Base-by-base conservation (phyloP, 352 stramenopile genomes). In the Globisporangium rhizosaccharum region DNA sequence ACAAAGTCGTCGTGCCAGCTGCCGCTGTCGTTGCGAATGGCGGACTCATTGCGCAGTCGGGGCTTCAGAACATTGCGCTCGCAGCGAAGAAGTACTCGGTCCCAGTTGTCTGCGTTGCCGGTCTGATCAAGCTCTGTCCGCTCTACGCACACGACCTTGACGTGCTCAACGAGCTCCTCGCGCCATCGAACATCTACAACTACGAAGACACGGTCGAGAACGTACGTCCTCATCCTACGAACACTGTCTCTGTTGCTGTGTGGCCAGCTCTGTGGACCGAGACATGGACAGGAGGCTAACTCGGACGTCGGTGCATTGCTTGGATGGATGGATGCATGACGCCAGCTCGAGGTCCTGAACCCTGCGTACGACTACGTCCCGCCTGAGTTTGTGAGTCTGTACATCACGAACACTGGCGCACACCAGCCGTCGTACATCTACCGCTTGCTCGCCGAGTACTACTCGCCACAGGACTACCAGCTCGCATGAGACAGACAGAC, bases 391-490 rank as follows among this genome's bases (percentile, higher is more conserved):
- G 96, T 99, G 53, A 97, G 93, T 64, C 72, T 99, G 41, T 99
- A 98, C 70, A 96, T 99, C 51, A 99, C 97, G 42, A 99, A 99
- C 73, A 98, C 97, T 5, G 97, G 97, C 44, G 93, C 92, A n/a
- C 96, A 99, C 66, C 96, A 98, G 72, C 96, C 97, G 25, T 98
- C 92, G 47, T 99, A 99, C 73, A 98, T 99, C 59, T 99, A 99
- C 72, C 85, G 97, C 51, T 73, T 99, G 61, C 77, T 99, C n/a
- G 89, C 92, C 26, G 97, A 99, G 72, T 98, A 98, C 67, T 99
- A 99, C 78, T 97, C 98, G 65, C 92, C 82, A 48, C 93, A 99
- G 65, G 96, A 99, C 79, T 98, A 95, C 65, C 82, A 92, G 66
- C 73, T 95, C 18, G 79, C 68, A 55, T 92, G 86, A 68, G 59